Evolutionary conservation across 2,329 filamentous ascomycete species (phyloP).

Genomic region (Penicillium olsonii): DNA sequence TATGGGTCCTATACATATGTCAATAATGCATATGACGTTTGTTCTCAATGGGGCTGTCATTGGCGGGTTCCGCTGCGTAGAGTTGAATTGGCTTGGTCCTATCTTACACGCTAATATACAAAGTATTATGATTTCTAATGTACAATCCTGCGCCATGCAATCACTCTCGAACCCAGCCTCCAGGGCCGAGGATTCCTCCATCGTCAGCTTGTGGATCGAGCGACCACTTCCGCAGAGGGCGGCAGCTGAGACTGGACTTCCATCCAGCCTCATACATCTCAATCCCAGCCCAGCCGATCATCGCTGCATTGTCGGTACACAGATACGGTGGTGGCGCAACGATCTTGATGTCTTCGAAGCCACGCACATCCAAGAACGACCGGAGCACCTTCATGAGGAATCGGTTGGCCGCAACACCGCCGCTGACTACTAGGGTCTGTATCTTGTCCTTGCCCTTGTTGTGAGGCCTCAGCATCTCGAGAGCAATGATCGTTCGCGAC

Average conservation of each 20-base stretch:
- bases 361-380: constrained; percentile 65
- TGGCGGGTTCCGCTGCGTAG: background rate
- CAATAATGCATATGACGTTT: constrained; percentile 9
- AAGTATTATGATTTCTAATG: background rate
- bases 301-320: constrained; percentile 95
- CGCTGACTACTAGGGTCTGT: constrained; percentile 75
- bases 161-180: constrained; percentile 50
- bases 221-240: constrained; percentile 70
- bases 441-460: constrained; percentile 36
- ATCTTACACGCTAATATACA: constrained; percentile 15
- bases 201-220: constrained; percentile 64
- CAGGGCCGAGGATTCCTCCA: constrained; percentile 67
- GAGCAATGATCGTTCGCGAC: constrained; percentile 69
- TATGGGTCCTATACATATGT: constrained; percentile 15
- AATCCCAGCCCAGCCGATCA: constrained; percentile 92
- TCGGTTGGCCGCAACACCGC: constrained; percentile 84
- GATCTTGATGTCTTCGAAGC: constrained; percentile 62
- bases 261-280: constrained; percentile 88
- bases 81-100: background rate
- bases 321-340: constrained; percentile 73
- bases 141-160: constrained; percentile 15
- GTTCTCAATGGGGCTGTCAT: background rate
- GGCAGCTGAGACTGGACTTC: constrained; percentile 61
- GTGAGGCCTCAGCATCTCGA: constrained; percentile 48
- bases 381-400: constrained; percentile 71